Evolutionary conservation across 495 filamentous ascomycete genomes (phyloP).

Genomic region (Penicillium cosmopolitanum): DNA sequence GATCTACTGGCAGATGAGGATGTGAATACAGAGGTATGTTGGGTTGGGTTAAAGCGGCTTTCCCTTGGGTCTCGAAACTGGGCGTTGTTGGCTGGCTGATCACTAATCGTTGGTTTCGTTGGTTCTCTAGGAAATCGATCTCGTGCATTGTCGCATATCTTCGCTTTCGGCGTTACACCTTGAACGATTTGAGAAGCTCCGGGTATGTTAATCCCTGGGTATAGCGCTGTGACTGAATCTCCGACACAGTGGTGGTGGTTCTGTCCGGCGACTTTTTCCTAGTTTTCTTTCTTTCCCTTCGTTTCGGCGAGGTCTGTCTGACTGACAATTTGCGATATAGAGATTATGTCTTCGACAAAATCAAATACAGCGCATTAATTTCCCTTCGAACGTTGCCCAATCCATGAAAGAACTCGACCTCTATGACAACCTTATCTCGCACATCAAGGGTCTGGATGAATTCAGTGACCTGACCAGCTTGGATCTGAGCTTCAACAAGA

Average conservation of each 20-base stretch:
- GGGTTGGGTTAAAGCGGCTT: not conserved
- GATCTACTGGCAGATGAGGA: constrained; percentile 71
- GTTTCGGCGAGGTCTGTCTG: not conserved
- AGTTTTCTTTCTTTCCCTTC: too few relatives aligned
- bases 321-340: constrained; percentile 32
- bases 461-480: constrained; percentile 75
- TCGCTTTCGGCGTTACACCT: constrained; percentile 79
- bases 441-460: constrained; percentile 80
- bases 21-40: constrained; percentile 56
- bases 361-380: constrained; percentile 74
- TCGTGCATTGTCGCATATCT: constrained; percentile 80
- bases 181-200: constrained; percentile 77
- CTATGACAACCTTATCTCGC: constrained; percentile 96
- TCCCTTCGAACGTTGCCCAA: constrained; percentile 61
- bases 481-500: constrained; percentile 97
- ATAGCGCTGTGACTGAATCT: not conserved
- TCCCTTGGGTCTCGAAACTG: too few relatives aligned
- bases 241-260: too few relatives aligned
- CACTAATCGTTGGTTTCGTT: constrained; percentile 3
- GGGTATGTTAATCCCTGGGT: constrained; percentile 41
- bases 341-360: constrained; percentile 95
- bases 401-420: constrained; percentile 85
- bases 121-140: constrained; percentile 74
- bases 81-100: constrained; percentile 23
- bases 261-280: not conserved